Base-by-base conservation (phyloP, 805 yeast species). In the Saturnispora serradocipensis region DNA sequence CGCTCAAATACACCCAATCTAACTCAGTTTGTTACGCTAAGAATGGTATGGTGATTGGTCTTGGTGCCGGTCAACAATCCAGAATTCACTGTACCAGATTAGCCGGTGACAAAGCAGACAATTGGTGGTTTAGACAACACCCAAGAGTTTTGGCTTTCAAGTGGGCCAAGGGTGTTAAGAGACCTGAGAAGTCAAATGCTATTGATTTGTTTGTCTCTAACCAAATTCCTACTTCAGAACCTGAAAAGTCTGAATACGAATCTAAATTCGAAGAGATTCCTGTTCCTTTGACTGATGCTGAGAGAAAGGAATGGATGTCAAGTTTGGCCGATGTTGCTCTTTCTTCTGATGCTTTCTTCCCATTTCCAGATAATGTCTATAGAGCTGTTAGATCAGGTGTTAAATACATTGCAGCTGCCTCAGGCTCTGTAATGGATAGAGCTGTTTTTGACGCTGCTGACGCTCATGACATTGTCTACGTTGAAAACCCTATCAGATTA, bases 101-200 rank as follows among this genome's bases (percentile, higher is more conserved):
- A 61, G 99, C 99, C 49, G 99, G 99, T 69, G 99, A 93, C 67
- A 93, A 93, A 78, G 97, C 98, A 59, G 97, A 93, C 71, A 90
- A 90, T 80, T 93, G 98, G 98, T 93, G 99, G 99, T 80, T 93
- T 66, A 86, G 99, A 77, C 98, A 93, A 72, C 99, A 93, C 72
- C 98, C 98, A 60, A 81, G 76, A 67, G 98, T 93, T 8, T 74
- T 93, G 54, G 93, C 74, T 24, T 86, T 93, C 81, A 80, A 91
- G 74, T 93, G 98, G 98, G 95, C 96, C 57, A 88, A 88, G 75
- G 98, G 98, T 66, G 86, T 86, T 60, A 93, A 93, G 81, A 88
- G 97, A 75, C 97, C 98, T 57, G 99, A 93, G 69, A 93, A 93
- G 80, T 86, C 96, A 48, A 93, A 93, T 67, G 99, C 97, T 51